phyloP scores from a whole-genome alignment of 2,329 filamentous ascomycete species.

The Aspergillus fijiensis region DNA sequence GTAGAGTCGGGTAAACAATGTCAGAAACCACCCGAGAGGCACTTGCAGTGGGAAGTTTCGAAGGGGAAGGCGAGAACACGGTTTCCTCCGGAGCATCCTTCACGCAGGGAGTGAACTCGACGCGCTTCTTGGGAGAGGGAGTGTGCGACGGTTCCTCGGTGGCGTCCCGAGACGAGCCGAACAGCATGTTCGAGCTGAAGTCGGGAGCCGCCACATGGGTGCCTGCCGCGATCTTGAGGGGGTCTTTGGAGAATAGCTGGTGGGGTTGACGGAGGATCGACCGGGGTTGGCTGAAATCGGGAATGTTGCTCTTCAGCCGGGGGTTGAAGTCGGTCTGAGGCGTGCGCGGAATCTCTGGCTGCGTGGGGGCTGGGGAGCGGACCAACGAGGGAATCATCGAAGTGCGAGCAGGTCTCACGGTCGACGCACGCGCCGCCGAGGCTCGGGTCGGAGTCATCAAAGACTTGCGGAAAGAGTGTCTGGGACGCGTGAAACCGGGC shows the following conservation, averaged over 20 bases:
- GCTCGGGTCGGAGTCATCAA: constrained; percentile 78
- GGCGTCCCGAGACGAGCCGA: constrained; percentile 35
- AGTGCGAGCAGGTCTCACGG: constrained; percentile 53
- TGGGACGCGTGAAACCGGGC: constrained; percentile 37
- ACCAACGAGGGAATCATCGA: constrained; percentile 56
- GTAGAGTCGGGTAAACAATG: constrained; percentile 39
- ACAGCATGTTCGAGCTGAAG: constrained; percentile 52
- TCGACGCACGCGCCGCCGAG: constrained; percentile 60
- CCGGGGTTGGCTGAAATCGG: constrained; percentile 56
- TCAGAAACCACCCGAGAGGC: constrained; percentile 27
- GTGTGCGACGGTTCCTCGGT: constrained; percentile 52
- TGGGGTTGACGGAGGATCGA: constrained; percentile 63
- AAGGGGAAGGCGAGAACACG: constrained; percentile 43
- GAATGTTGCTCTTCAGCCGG: constrained; percentile 44
- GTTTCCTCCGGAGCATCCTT: constrained; percentile 42
- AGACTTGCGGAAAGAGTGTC: constrained; percentile 50
- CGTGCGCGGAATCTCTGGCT: constrained; percentile 46
- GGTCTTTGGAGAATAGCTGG: constrained; percentile 60
- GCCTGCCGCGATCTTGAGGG: constrained; percentile 58
- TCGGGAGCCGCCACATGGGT: constrained; percentile 51
- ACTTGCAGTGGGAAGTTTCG: constrained; percentile 34
- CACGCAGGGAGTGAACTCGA: constrained; percentile 75
- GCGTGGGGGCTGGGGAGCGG: constrained; percentile 55
- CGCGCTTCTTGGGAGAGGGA: constrained; percentile 72
- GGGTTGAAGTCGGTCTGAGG: constrained; percentile 49